These are phyloP conservation scores for Nevesoporus exiguus DNA, from an alignment of 768 basidiomycete genomes.

Conservation along the genomic window DNA sequence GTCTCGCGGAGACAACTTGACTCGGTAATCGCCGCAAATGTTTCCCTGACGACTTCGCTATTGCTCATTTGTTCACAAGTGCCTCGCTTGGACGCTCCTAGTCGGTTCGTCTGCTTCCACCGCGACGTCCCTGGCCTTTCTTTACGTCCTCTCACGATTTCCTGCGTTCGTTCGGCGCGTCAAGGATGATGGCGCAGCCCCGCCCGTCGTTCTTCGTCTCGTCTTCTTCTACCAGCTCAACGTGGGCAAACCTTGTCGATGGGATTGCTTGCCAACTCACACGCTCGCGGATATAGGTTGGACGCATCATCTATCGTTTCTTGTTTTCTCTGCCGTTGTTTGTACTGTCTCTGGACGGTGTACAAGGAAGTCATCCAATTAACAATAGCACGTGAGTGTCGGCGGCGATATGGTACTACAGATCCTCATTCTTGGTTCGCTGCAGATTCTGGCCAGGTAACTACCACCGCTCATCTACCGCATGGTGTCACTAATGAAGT, in stretches of 20 bases:
- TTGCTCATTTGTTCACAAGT: slow-evolving; percentile 38
- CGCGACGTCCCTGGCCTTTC: slow-evolving; percentile 62
- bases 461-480: slow-evolving; percentile 10
- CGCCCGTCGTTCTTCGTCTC: slow-evolving; percentile 69
- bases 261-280: not conserved
- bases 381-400: slow-evolving; percentile 53
- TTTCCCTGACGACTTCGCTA: not conserved
- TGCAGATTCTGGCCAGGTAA: slow-evolving; percentile 60
- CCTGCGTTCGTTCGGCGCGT: slow-evolving; percentile 68
- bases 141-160: slow-evolving; percentile 69
- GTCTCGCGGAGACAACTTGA: slow-evolving; percentile 56
- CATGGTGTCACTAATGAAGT: not conserved
- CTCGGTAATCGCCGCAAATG: slow-evolving; percentile 37
- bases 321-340: slow-evolving; percentile 68
- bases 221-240: slow-evolving; percentile 76
- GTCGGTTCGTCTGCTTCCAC: slow-evolving; percentile 66
- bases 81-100: slow-evolving; percentile 72
- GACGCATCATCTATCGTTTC: slow-evolving; percentile 74
- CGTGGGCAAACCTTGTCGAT: slow-evolving; percentile 40
- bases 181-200: slow-evolving; percentile 69
- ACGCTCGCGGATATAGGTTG: slow-evolving; percentile 39
- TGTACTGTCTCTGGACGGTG: slow-evolving; percentile 61
- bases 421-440: not conserved
- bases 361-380: slow-evolving; percentile 48
- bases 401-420: not conserved